phyloP scores from a whole-genome alignment of 2,329 filamentous ascomycete genomes.

The Penicillium sp. region DNA sequence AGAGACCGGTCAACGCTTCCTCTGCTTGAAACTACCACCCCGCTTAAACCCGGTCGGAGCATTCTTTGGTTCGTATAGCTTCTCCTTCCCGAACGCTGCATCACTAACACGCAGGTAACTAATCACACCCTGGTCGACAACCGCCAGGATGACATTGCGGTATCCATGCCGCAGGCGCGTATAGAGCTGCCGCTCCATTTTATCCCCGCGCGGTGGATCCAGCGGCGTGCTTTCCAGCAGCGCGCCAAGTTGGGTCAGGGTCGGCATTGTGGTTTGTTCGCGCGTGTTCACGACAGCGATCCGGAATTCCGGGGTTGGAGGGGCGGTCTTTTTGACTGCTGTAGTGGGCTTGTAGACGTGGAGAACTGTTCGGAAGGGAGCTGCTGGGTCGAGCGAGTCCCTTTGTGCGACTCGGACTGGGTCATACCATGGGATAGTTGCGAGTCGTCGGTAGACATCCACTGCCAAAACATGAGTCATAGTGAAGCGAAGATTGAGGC shows the following conservation, averaged over 20 bases:
- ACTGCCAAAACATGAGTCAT: constrained; percentile 38
- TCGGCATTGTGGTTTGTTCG: constrained; percentile 64
- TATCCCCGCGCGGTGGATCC: constrained; percentile 55
- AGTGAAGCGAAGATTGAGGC: background rate
- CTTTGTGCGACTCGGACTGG: constrained; percentile 42
- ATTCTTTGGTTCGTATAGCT: constrained; percentile 56
- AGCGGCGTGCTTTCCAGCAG: constrained; percentile 73
- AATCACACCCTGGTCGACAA: constrained; percentile 85
- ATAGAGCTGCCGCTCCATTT: constrained; percentile 59
- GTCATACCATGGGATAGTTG: constrained; percentile 69
- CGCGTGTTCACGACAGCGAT: constrained; percentile 78
- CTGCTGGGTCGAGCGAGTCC: constrained; percentile 26
- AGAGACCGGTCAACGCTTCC: constrained; percentile 30
- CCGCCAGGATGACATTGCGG: constrained; percentile 77
- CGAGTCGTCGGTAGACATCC: constrained; percentile 72
- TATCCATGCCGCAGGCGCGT: constrained; percentile 78
- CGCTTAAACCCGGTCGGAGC: constrained; percentile 30
- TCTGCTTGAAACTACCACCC: constrained; percentile 28
- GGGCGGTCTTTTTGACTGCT: constrained; percentile 74
- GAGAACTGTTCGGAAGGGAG: constrained; percentile 71
- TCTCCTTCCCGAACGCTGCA: constrained; percentile 73
- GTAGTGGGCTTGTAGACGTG: constrained; percentile 75
- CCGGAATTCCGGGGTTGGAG: constrained; percentile 76
- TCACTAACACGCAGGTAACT: constrained; percentile 83
- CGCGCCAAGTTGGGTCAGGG: constrained; percentile 65